Percentiles rank a stretch among this genome's conserved stretches.
Conservation (phyloP, 1,284 basidiomycete species). For the Apiotrichum laibachii region DNA sequence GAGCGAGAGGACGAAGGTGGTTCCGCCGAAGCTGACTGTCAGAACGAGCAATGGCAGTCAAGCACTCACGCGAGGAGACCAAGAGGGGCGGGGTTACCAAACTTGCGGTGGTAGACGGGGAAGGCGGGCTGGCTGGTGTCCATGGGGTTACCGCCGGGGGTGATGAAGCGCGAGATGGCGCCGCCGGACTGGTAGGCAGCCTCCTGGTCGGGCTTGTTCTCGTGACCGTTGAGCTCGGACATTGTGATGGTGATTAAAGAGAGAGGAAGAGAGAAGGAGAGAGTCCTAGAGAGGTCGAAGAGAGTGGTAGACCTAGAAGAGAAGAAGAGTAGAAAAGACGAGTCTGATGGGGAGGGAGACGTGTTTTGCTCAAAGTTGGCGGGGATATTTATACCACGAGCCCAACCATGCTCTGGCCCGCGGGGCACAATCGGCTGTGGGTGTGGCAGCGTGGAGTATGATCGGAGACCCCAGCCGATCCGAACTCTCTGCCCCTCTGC, state of each 20-base stretch:
- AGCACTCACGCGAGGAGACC: slow-evolving; percentile 49
- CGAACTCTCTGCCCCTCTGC: too few relatives aligned
- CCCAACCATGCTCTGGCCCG: background rate
- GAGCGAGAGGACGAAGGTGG: slow-evolving; percentile 57
- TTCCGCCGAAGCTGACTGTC: slow-evolving; percentile 51
- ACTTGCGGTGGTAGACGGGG: slow-evolving; percentile 51
- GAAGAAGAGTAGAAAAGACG: background rate
- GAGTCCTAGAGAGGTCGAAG: background rate
- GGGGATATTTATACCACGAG: too few relatives aligned
- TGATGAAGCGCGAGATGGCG: slow-evolving; percentile 25
- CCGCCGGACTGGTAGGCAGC: slow-evolving; percentile 15
- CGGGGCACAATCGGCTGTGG: slow-evolving; percentile 3
- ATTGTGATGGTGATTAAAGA: slow-evolving; percentile 4
- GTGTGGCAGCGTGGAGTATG: background rate
- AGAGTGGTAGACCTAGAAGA: background rate
- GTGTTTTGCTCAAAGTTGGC: background rate
- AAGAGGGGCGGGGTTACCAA: slow-evolving; percentile 58
- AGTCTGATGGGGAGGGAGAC: background rate
- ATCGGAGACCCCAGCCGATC: background rate
- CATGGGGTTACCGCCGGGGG: slow-evolving; percentile 26
- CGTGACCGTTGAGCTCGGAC: slow-evolving; percentile 15
- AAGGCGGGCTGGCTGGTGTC: slow-evolving; percentile 37
- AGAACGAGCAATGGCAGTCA: background rate
- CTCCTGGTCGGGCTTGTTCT: slow-evolving; percentile 10
- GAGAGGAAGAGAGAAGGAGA: background rate